Conservation (phyloP, 2,329 filamentous ascomycete species). For the Tolypocladium album region DNA sequence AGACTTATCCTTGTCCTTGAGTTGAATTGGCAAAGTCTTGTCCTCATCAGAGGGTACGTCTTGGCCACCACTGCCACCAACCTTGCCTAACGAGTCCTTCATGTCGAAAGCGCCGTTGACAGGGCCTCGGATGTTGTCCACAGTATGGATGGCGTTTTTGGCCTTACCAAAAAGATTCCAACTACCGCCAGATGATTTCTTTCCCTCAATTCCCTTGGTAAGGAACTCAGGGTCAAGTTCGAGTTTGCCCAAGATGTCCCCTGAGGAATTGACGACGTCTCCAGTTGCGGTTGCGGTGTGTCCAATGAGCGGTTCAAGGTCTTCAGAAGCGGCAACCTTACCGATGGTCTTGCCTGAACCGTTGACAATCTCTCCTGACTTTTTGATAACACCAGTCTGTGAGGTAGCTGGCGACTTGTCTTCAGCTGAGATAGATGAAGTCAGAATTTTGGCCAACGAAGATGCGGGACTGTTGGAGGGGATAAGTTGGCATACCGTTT, state of each 20-base stretch:
- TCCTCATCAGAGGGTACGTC: no score
- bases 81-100: no score
- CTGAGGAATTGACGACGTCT: constrained; percentile 19
- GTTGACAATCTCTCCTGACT: constrained; percentile 33
- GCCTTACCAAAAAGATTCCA: constrained; percentile 19
- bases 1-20: no score
- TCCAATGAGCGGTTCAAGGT: constrained; percentile 29
- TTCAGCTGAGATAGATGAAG: neutral
- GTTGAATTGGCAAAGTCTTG: no score
- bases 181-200: constrained; percentile 17
- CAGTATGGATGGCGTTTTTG: no score
- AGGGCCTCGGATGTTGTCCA: constrained; percentile 8
- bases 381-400: constrained; percentile 30
- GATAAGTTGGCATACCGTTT: no score
- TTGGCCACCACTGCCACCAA: no score
- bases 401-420: constrained; percentile 17
- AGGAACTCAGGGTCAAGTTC: constrained; percentile 29
- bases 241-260: constrained; percentile 30
- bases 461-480: neutral
- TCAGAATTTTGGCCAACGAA: neutral
- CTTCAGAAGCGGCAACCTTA: constrained; percentile 26
- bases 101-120: constrained; percentile 9
- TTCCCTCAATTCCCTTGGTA: constrained; percentile 4
- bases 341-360: constrained; percentile 31
- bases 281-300: constrained; percentile 25